Conservation (phyloP, 2,329 filamentous ascomycete species). For the Harringtonia lauricola region DNA sequence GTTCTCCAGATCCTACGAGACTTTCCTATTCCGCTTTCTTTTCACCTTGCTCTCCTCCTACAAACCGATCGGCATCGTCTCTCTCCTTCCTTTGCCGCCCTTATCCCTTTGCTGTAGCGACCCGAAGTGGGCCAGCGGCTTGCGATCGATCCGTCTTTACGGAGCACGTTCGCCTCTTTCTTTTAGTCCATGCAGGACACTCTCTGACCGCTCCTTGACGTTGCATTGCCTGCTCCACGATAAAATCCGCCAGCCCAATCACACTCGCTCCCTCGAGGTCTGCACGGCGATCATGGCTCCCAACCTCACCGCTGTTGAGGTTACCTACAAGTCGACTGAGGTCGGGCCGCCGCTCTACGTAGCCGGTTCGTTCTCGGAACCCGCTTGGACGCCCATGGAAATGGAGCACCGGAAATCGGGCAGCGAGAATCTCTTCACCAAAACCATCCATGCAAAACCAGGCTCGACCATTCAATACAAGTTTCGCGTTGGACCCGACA, state of each 20-base stretch:
- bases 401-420: conserved; percentile 45
- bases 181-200: too few relatives aligned
- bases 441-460: conserved; percentile 40
- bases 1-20: too few relatives aligned
- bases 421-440: conserved; percentile 46
- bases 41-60: neutral
- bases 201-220: too few relatives aligned
- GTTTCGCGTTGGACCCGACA: conserved; percentile 53
- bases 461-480: conserved; percentile 62
- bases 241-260: too few relatives aligned
- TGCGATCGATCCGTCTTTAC: too few relatives aligned
- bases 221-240: too few relatives aligned
- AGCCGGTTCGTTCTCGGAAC: conserved; percentile 56
- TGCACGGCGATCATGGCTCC: conserved; percentile 18
- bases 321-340: conserved; percentile 50
- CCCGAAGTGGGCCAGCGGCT: too few relatives aligned
- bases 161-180: too few relatives aligned
- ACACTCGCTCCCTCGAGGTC: too few relatives aligned
- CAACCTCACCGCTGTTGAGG: conserved; percentile 33
- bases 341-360: conserved; percentile 58
- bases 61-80: too few relatives aligned
- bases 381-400: conserved; percentile 55
- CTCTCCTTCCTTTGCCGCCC: too few relatives aligned
- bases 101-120: too few relatives aligned
- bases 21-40: neutral